phyloP scores from a whole-genome alignment of 805 yeast genomes.

The Cephaloascus fragrans region DNA sequence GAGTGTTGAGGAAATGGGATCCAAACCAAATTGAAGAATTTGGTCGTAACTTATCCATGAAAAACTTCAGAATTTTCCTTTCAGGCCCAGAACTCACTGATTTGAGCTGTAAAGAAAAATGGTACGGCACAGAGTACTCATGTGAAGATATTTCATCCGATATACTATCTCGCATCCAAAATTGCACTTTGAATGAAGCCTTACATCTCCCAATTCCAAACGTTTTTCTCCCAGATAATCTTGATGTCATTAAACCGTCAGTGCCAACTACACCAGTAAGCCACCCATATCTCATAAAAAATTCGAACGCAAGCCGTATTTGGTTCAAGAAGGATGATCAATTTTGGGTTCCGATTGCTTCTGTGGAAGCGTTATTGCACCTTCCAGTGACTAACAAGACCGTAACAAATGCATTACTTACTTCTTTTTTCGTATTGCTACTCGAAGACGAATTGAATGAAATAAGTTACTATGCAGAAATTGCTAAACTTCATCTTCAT shows the following conservation, averaged over 20 bases:
- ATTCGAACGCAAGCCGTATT: conserved; percentile 40
- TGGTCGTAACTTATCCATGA: conserved; percentile 37
- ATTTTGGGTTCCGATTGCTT: conserved; percentile 82
- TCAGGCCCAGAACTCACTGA: conserved; percentile 37
- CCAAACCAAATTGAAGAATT: conserved; percentile 41
- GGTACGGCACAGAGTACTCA: conserved; percentile 86
- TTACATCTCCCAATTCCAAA: conserved; percentile 65
- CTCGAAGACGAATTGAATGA: conserved; percentile 71
- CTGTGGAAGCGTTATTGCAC: conserved; percentile 53
- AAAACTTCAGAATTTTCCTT: conserved; percentile 55
- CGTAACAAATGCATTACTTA: conserved; percentile 46
- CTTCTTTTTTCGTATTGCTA: conserved; percentile 58
- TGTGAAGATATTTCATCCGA: conserved; percentile 31
- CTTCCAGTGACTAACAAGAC: conserved; percentile 53
- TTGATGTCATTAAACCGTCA: conserved; percentile 50
- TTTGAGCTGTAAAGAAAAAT: conserved; percentile 48
- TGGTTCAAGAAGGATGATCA: conserved; percentile 92
- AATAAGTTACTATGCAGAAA: conserved; percentile 70
- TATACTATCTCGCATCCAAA: conserved; percentile 21
- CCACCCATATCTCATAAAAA: conserved; percentile 54
- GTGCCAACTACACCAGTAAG: conserved; percentile 28
- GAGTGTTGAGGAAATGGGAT: conserved; percentile 50
- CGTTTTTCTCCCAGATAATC: conserved; percentile 73
- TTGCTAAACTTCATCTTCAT: conserved; percentile 63
- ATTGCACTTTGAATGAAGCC: conserved; percentile 15